phyloP scores from a whole-genome alignment of 2,329 filamentous ascomycete genomes.

The Rachicladosporium sp. region DNA sequence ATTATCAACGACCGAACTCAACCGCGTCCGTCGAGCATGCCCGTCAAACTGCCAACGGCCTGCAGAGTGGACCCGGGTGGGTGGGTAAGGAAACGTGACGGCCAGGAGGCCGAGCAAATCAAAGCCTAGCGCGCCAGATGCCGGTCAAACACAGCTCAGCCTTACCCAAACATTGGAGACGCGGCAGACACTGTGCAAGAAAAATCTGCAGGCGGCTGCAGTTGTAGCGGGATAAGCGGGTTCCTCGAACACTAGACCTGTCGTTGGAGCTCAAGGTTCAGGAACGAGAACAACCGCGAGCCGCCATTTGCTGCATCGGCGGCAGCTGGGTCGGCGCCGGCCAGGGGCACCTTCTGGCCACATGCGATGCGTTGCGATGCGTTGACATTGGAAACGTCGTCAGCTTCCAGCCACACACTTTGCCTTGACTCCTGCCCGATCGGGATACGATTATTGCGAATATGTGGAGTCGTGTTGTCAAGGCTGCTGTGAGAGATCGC shows the following conservation, averaged over 20 bases:
- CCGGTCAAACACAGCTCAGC: slow-evolving; percentile 12
- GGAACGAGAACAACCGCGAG: slow-evolving; percentile 5
- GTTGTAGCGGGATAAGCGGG: slow-evolving; percentile 5
- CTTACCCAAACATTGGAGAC: slow-evolving; percentile 8
- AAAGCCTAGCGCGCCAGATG: slow-evolving; percentile 2
- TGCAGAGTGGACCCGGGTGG: slow-evolving; percentile 4
- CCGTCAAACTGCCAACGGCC: slow-evolving; percentile 7
- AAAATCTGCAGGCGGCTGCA: neutral
- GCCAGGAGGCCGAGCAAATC: slow-evolving; percentile 3
- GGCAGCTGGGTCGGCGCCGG: slow-evolving; percentile 9
- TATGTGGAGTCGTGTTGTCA: no score
- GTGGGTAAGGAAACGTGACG: slow-evolving; percentile 6
- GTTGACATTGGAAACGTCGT: no score
- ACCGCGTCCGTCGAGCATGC: slow-evolving; percentile 4
- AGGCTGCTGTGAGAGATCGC: no score
- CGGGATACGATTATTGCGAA: no score
- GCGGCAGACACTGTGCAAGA: neutral
- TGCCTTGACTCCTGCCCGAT: no score
- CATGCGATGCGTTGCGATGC: no score
- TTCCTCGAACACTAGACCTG: slow-evolving; percentile 3
- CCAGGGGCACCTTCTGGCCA: no score
- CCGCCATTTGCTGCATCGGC: slow-evolving; percentile 11
- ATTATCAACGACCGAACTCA: slow-evolving; percentile 3
- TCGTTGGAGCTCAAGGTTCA: slow-evolving; percentile 5
- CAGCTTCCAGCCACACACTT: no score